Conservation (phyloP, 106 monocot genomes). For the Dendrobium huoshanense region DNA sequence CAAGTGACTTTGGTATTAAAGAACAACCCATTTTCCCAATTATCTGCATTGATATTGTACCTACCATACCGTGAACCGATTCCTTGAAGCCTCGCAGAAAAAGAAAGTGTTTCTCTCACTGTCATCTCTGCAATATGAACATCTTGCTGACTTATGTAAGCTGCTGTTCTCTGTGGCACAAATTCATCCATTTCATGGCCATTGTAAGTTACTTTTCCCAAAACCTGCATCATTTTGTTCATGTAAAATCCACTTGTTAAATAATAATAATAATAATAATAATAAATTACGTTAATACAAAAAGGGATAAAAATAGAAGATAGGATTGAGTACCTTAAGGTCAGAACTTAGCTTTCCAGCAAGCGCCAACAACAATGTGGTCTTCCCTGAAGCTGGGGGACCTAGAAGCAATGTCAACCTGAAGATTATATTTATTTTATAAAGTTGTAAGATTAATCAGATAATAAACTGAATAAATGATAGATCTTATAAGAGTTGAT, state of each 20-base stretch:
- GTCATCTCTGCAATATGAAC: constrained; percentile 34
- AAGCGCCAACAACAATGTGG: constrained; percentile 47
- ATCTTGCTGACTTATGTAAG: constrained; percentile 37
- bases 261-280: background rate
- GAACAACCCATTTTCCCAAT: background rate
- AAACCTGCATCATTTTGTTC: constrained; percentile 25
- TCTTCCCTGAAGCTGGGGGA: constrained; percentile 64
- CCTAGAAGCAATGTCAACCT: constrained; percentile 75
- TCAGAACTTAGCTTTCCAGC: constrained; percentile 50
- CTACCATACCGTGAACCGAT: constrained; percentile 35
- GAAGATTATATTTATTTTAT: background rate
- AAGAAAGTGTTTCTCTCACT: constrained; percentile 30
- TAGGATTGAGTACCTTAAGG: constrained; percentile 26
- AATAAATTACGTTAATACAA: background rate
- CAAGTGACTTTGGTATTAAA: background rate
- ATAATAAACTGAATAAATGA: background rate
- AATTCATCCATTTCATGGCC: constrained; percentile 37
- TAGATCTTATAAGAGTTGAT: background rate
- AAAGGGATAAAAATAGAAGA: background rate
- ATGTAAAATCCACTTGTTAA: background rate
- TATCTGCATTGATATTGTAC: background rate
- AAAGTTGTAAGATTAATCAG: background rate
- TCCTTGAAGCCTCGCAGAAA: constrained; percentile 33
- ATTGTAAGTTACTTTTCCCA: constrained; percentile 37
- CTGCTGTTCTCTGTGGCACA: constrained; percentile 32